These are phyloP conservation scores for Lactarius vividus DNA, from an alignment of 768 basidiomycete genomes.

Conservation along the genomic window DNA sequence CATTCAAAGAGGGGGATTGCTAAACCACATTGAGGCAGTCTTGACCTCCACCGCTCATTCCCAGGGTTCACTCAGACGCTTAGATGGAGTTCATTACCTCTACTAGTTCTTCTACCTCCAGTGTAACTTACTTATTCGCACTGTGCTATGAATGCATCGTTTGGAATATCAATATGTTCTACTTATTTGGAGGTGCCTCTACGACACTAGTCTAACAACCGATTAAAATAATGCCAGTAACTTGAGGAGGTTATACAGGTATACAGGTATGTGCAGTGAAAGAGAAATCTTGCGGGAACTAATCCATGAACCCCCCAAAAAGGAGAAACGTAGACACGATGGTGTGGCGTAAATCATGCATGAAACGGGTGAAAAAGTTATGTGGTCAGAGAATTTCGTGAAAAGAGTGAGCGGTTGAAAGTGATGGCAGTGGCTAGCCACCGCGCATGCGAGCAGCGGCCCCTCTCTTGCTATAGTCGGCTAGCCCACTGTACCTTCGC, in stretches of 20 bases:
- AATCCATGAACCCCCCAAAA: neutral
- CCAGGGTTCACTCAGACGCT: neutral
- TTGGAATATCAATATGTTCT: conserved; percentile 6
- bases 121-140: conserved; percentile 10
- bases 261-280: conserved; percentile 22
- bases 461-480: conserved; percentile 12
- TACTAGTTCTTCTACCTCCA: conserved; percentile 7
- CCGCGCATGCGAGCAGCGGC: conserved; percentile 11
- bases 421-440: neutral
- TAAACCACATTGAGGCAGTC: conserved; percentile 9
- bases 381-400: conserved; percentile 3
- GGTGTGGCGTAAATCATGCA: conserved; percentile 1
- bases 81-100: neutral
- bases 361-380: neutral
- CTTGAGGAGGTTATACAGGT: conserved; percentile 20
- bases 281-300: neutral
- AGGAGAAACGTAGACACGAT: neutral
- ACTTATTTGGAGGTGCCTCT: conserved; percentile 3
- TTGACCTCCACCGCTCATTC: neutral
- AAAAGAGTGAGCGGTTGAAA: neutral
- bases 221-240: conserved; percentile 20
- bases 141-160: conserved; percentile 12
- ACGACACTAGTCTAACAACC: conserved; percentile 15
- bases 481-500: conserved; percentile 5
- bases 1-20: neutral